phyloP scores from a whole-genome alignment of 2,329 filamentous ascomycete species.

The Colletotrichum godetiae region DNA sequence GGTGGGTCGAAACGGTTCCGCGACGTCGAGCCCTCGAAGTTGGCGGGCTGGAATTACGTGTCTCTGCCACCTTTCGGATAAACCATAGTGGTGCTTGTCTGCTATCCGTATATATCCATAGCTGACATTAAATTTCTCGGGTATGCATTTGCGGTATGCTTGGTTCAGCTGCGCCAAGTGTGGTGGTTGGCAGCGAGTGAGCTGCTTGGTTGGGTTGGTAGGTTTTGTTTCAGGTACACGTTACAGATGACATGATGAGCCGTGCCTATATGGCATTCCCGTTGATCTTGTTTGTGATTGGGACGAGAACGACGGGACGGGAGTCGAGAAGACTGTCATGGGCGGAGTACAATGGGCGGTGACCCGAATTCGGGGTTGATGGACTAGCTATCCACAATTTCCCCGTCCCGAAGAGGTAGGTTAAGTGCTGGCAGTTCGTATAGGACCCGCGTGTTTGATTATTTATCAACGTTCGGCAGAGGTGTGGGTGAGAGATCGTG shows the following conservation, averaged over 20 bases:
- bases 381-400: neutral
- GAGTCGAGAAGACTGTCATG: neutral
- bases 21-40: constrained; percentile 4
- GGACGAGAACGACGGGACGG: neutral
- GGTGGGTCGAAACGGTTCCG: constrained; percentile 33
- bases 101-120: too few species aligned
- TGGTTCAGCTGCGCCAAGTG: too few species aligned
- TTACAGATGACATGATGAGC: constrained; percentile 16
- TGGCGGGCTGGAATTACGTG: neutral
- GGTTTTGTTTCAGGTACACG: constrained; percentile 32
- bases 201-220: constrained; percentile 1
- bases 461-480: neutral
- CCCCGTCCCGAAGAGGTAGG: neutral
- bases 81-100: neutral
- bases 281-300: neutral
- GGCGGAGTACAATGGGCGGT: neutral
- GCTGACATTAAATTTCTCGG: too few species aligned
- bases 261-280: neutral
- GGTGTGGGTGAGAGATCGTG: neutral
- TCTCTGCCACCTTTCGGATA: neutral
- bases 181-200: too few species aligned
- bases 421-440: neutral
- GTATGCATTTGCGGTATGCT: too few species aligned
- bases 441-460: neutral
- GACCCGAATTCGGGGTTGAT: neutral